These are phyloP conservation scores for Nitzschia inconspicua DNA, from an alignment of 108 stramenopile species.

Conservation along the genomic window DNA sequence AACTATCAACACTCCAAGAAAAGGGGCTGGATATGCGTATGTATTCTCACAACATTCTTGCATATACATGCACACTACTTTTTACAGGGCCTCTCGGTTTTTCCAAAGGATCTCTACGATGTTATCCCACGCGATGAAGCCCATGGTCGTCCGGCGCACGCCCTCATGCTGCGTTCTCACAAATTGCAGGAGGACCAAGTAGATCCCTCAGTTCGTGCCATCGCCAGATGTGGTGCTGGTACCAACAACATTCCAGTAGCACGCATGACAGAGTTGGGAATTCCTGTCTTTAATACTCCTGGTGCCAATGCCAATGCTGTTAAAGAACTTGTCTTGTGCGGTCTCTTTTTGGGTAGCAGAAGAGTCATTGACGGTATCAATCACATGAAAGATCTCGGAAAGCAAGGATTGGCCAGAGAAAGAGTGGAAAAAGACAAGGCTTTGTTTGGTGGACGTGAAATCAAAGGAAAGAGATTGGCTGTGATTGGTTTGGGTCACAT, in stretches of 20 bases:
- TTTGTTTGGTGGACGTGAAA: conserved; percentile 76
- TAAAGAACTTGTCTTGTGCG: conserved; percentile 75
- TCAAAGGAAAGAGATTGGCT: conserved; percentile 80
- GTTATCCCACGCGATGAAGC: conserved; percentile 30
- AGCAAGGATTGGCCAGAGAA: conserved; percentile 55
- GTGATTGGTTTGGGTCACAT: conserved; percentile 85
- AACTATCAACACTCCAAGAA: not conserved
- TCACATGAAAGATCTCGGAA: conserved; percentile 62
- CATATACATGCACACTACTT: not conserved
- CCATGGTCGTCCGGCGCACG: conserved; percentile 47
- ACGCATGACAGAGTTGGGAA: conserved; percentile 75
- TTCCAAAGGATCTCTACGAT: conserved; percentile 37
- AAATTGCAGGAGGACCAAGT: conserved; percentile 67
- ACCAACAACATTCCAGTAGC: conserved; percentile 72
- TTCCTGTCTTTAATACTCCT: conserved; percentile 88
- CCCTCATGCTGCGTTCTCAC: conserved; percentile 64
- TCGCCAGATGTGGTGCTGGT: conserved; percentile 81
- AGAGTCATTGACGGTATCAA: conserved; percentile 66
- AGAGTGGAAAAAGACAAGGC: conserved; percentile 76
- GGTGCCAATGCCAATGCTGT: conserved; percentile 87
- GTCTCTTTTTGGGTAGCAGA: conserved; percentile 57
- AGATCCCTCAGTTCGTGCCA: conserved; percentile 41
- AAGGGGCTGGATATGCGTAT: not conserved
- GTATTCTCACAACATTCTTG: not conserved
- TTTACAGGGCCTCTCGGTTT: conserved; percentile 32